phyloP scores from a whole-genome alignment of 495 filamentous ascomycete species.

The Usnea hakonensis region DNA sequence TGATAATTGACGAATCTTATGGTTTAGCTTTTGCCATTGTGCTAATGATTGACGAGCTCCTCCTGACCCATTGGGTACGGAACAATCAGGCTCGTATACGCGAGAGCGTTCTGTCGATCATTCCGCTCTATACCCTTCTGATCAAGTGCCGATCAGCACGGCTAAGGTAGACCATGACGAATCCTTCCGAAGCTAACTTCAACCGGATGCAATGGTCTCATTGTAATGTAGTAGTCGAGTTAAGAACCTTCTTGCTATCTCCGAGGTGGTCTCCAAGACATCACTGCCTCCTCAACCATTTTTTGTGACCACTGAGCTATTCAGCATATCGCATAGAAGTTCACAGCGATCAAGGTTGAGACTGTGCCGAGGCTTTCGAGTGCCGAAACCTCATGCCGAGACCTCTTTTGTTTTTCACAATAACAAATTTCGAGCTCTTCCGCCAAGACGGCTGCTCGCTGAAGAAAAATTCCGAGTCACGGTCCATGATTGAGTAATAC shows the following conservation, averaged over 20 bases:
- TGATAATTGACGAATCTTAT: neutral
- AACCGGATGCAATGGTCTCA: neutral
- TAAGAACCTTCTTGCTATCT: neutral
- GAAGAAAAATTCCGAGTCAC: neutral
- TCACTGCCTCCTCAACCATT: neutral
- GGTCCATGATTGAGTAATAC: neutral
- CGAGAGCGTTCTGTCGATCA: neutral
- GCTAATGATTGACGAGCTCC: neutral
- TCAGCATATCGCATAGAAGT: neutral
- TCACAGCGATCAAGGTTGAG: neutral
- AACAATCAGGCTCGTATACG: neutral
- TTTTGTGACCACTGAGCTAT: neutral
- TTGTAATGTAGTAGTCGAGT: neutral
- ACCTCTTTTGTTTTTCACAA: neutral
- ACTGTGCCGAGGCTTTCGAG: neutral
- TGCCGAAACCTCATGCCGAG: neutral
- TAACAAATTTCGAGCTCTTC: neutral
- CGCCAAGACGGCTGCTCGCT: neutral
- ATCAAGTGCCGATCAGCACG: neutral
- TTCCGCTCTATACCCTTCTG: neutral
- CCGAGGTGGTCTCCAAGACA: neutral
- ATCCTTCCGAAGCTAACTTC: neutral
- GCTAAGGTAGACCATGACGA: neutral
- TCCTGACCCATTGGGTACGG: neutral
- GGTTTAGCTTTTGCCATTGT: neutral